Percentiles rank a stretch among this genome's conserved stretches.
phyloP scores from a whole-genome alignment of 768 basidiomycete genomes.

The Pleurotus pulmonarius region DNA sequence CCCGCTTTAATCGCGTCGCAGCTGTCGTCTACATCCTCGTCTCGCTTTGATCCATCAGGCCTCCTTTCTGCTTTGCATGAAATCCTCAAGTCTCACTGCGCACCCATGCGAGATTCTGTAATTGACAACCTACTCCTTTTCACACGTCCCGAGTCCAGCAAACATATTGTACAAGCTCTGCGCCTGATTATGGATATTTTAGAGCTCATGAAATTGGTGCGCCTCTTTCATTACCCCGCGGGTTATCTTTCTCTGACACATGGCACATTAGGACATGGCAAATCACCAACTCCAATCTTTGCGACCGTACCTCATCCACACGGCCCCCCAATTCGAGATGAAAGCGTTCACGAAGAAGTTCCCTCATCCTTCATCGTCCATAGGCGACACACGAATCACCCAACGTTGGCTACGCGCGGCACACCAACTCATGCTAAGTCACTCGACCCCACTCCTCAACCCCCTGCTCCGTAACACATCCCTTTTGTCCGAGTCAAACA shows the following conservation, averaged over 20 bases:
- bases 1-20: slow-evolving; percentile 81
- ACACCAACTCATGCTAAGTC: slow-evolving; percentile 38
- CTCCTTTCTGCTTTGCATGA: slow-evolving; percentile 77
- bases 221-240: slow-evolving; percentile 24
- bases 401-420: slow-evolving; percentile 64
- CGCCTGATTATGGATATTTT: slow-evolving; percentile 85
- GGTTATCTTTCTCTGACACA: slow-evolving; percentile 9
- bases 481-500: neutral
- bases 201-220: slow-evolving; percentile 92
- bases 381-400: slow-evolving; percentile 35
- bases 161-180: slow-evolving; percentile 70
- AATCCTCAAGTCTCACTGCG: slow-evolving; percentile 86
- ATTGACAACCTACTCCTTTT: slow-evolving; percentile 81
- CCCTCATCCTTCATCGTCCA: slow-evolving; percentile 34
- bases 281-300: slow-evolving; percentile 93
- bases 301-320: slow-evolving; percentile 84
- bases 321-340: slow-evolving; percentile 76
- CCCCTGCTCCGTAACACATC: slow-evolving; percentile 17
- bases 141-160: slow-evolving; percentile 53
- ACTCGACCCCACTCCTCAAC: slow-evolving; percentile 37
- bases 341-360: slow-evolving; percentile 64
- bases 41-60: slow-evolving; percentile 65
- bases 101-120: slow-evolving; percentile 84
- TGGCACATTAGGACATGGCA: slow-evolving; percentile 74
- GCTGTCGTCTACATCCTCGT: slow-evolving; percentile 56